A percentile compares a stretch with the other conserved stretches of the same genome.
Conservation (phyloP, 1,284 basidiomycete species). For the Ganoderma meredithae region DNA sequence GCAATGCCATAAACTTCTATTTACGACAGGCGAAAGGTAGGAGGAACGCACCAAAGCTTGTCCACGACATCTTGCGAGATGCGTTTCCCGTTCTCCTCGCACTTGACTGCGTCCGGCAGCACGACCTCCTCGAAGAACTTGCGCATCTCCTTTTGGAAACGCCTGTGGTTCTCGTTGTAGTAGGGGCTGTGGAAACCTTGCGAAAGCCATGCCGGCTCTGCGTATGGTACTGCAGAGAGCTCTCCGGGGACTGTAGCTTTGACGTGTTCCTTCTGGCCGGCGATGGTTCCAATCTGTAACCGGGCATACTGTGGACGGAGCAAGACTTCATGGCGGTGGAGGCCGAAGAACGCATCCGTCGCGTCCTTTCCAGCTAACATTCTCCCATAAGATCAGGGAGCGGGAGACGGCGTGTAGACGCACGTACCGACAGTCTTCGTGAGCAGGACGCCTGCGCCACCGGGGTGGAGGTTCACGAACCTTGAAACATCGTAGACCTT, state of each 20-base stretch:
- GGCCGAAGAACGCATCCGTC: slow-evolving; percentile 89
- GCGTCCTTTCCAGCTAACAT: slow-evolving; percentile 78
- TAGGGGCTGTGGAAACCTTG: slow-evolving; percentile 85
- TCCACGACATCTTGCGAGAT: slow-evolving; percentile 80
- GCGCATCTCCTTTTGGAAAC: slow-evolving; percentile 71
- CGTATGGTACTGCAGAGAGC: slow-evolving; percentile 85
- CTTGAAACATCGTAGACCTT: slow-evolving; percentile 72
- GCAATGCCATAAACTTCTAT: neutral
- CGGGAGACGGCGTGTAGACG: neutral
- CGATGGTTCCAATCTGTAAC: slow-evolving; percentile 82
- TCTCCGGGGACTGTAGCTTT: slow-evolving; percentile 69
- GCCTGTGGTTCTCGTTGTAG: slow-evolving; percentile 77
- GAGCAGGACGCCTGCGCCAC: slow-evolving; percentile 65
- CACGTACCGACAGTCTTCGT: slow-evolving; percentile 47
- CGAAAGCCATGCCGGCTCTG: slow-evolving; percentile 89
- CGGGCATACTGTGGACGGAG: slow-evolving; percentile 82
- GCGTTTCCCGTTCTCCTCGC: slow-evolving; percentile 84
- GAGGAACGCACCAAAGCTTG: slow-evolving; percentile 64
- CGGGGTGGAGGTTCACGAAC: slow-evolving; percentile 73
- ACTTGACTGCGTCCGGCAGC: slow-evolving; percentile 66
- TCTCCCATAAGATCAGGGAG: neutral
- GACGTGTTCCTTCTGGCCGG: slow-evolving; percentile 72
- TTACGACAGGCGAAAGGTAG: neutral
- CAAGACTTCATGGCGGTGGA: slow-evolving; percentile 90
- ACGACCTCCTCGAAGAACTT: slow-evolving; percentile 72